Conservation (phyloP, 139 green algal species). For the Coelastrella sp. region DNA sequence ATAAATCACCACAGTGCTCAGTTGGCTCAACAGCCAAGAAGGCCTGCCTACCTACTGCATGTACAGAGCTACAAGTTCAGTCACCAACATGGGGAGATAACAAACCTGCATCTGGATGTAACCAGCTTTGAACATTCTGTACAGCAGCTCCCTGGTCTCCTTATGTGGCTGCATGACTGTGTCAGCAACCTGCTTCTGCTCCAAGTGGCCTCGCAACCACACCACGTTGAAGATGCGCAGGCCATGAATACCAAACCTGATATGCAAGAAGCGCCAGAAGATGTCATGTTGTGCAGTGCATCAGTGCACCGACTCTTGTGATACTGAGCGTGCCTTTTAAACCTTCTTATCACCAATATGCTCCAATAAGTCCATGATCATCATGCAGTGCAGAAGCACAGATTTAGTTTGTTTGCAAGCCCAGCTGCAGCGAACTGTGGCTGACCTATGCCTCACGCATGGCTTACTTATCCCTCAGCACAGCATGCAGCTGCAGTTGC, state of each 20-base stretch:
- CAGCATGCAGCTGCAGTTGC: slow-evolving; percentile 68
- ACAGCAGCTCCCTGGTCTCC: slow-evolving; percentile 86
- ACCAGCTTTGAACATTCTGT: slow-evolving; percentile 82
- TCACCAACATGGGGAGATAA: not conserved
- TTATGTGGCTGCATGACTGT: slow-evolving; percentile 71
- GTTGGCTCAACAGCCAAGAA: too few relatives aligned
- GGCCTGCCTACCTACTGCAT: not conserved
- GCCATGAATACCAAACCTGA: slow-evolving; percentile 69
- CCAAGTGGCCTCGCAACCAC: slow-evolving; percentile 73
- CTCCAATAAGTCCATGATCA: too few relatives aligned
- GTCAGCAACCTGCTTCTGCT: slow-evolving; percentile 86
- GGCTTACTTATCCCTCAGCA: slow-evolving; percentile 61
- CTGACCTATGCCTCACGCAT: too few relatives aligned
- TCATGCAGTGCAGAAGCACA: not conserved
- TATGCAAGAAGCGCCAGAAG: not conserved
- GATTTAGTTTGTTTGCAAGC: not conserved
- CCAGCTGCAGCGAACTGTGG: too few relatives aligned
- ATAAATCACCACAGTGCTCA: too few relatives aligned
- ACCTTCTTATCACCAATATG: too few relatives aligned
- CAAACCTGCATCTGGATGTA: slow-evolving; percentile 68
- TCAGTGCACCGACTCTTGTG: too few relatives aligned
- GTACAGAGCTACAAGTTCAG: not conserved
- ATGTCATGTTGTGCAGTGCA: too few relatives aligned
- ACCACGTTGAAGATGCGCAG: slow-evolving; percentile 87
- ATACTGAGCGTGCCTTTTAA: too few relatives aligned